A percentile compares a stretch with the other conserved stretches of the same genome.
Conservation (phyloP, 352 stramenopile genomes). For the Pythium angustatum region DNA sequence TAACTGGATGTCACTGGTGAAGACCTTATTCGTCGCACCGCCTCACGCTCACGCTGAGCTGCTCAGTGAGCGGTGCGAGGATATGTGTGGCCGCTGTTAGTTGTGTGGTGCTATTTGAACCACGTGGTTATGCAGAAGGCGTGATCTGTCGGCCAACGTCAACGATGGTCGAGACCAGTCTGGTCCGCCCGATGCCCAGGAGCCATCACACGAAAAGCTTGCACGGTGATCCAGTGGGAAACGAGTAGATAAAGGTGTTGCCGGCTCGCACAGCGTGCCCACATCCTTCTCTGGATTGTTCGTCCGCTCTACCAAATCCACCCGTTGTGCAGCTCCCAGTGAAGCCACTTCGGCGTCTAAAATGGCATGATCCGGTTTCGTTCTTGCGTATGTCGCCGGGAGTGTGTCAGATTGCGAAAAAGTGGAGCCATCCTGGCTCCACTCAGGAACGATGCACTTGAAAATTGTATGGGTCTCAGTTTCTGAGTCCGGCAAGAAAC, state of each 20-base stretch:
- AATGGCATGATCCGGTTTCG: constrained; percentile 4
- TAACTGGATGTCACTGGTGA: too few species aligned
- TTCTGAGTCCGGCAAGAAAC: background rate
- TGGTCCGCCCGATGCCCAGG: too few species aligned
- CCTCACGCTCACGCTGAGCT: too few species aligned
- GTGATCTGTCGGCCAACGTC: background rate
- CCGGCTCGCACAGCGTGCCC: too few species aligned
- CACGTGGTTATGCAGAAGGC: background rate
- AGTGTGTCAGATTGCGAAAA: background rate
- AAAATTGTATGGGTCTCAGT: background rate
- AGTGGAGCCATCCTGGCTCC: background rate
- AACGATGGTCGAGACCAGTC: too few species aligned
- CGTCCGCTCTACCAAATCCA: background rate
- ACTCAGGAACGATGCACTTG: background rate
- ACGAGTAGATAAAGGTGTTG: too few species aligned
- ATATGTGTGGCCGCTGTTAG: too few species aligned
- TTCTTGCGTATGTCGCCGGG: background rate
- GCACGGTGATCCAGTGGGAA: too few species aligned
- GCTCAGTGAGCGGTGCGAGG: too few species aligned
- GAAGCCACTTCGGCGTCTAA: background rate
- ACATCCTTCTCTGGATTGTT: too few species aligned
- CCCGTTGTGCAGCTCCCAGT: background rate
- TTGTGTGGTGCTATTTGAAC: background rate
- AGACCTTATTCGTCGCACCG: too few species aligned
- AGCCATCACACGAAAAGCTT: too few species aligned